A percentile compares a stretch with the other conserved stretches of the same genome.
These are phyloP conservation scores for Kazachstania psychrophila DNA, from an alignment of 805 yeast genomes.

Conservation along the genomic window DNA sequence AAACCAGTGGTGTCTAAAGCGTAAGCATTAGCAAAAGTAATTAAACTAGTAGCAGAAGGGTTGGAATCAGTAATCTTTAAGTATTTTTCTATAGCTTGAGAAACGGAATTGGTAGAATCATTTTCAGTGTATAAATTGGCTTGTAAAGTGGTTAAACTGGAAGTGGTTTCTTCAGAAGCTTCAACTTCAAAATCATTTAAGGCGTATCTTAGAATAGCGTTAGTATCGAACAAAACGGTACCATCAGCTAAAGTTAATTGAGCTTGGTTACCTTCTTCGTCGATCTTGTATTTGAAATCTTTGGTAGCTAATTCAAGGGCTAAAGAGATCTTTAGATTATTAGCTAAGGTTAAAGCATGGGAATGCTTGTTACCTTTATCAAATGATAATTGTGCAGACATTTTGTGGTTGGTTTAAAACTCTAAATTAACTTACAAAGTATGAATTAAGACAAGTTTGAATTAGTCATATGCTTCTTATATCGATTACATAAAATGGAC, in stretches of 20 bases:
- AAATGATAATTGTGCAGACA: constrained; percentile 22
- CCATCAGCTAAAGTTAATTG: constrained; percentile 19
- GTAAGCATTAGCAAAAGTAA: constrained; percentile 48
- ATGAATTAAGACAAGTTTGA: neutral
- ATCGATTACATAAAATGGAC: neutral
- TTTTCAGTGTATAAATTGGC: constrained; percentile 33
- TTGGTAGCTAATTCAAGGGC: constrained; percentile 23
- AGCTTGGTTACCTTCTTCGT: constrained; percentile 19
- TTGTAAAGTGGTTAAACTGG: constrained; percentile 19
- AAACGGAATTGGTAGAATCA: constrained; percentile 29
- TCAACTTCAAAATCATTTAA: constrained; percentile 38
- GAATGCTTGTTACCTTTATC: constrained; percentile 21
- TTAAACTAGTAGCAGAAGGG: constrained; percentile 43
- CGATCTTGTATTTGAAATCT: constrained; percentile 16
- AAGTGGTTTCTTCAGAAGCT: constrained; percentile 27
- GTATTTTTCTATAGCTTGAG: constrained; percentile 31
- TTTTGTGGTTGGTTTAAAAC: neutral
- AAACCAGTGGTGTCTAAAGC: constrained; percentile 31
- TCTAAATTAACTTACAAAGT: neutral
- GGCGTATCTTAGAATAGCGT: constrained; percentile 59
- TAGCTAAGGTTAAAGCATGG: constrained; percentile 18
- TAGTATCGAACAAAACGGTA: constrained; percentile 48
- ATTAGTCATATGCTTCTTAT: neutral
- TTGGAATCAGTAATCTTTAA: constrained; percentile 22
- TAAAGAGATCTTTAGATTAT: constrained; percentile 27